These are phyloP conservation scores for Castanopsis chinensis DNA, from an alignment of 306 rosid genomes.

Conservation along the genomic window DNA sequence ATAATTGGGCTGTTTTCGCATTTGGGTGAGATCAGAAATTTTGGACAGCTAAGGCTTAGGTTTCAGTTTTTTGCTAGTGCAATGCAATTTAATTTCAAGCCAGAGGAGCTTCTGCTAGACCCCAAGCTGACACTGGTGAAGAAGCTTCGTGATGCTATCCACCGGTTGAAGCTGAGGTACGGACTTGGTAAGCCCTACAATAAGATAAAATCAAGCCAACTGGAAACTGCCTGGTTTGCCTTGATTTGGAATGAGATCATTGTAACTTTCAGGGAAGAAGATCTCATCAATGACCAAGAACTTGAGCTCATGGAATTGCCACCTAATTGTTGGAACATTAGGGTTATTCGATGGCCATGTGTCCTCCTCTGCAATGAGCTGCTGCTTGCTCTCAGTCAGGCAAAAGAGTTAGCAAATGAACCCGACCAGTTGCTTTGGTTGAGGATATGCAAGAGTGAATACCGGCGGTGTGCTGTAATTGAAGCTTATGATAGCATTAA, in stretches of 20 bases:
- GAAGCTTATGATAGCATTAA: slow-evolving; percentile 86
- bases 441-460: slow-evolving; percentile 85
- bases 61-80: slow-evolving; percentile 95
- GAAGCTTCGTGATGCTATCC: slow-evolving; percentile 82
- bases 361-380: slow-evolving; percentile 77
- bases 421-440: slow-evolving; percentile 58
- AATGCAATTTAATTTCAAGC: slow-evolving; percentile 83
- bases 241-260: slow-evolving; percentile 94
- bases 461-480: slow-evolving; percentile 78
- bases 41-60: slow-evolving; percentile 76
- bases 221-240: slow-evolving; percentile 83
- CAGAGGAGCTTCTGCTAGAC: slow-evolving; percentile 47
- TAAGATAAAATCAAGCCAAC: slow-evolving; percentile 84
- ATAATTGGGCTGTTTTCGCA: slow-evolving; percentile 75
- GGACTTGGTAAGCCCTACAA: slow-evolving; percentile 69
- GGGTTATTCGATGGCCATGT: slow-evolving; percentile 95
- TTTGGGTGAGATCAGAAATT: slow-evolving; percentile 90
- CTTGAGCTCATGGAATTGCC: slow-evolving; percentile 77
- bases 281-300: slow-evolving; percentile 77
- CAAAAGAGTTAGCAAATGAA: slow-evolving; percentile 56
- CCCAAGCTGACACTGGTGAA: slow-evolving; percentile 47
- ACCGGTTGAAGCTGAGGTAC: slow-evolving; percentile 69
- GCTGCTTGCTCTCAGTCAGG: slow-evolving; percentile 83
- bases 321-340: slow-evolving; percentile 78
- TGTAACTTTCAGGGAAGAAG: slow-evolving; percentile 89